phyloP scores from a whole-genome alignment of 164 flowering plant species.

The Stephania cephalantha region DNA sequence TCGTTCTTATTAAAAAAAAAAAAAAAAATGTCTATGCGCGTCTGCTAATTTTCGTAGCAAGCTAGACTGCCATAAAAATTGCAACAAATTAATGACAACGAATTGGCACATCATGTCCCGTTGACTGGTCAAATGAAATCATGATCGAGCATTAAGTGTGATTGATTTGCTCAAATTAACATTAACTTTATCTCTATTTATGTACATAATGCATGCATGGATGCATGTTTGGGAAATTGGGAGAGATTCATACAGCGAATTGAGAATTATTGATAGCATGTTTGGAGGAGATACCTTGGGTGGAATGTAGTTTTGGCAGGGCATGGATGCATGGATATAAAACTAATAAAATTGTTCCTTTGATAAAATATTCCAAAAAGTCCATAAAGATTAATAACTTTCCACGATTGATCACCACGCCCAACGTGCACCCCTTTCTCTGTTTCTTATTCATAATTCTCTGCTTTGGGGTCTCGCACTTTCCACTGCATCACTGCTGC shows the following conservation, averaged over 20 bases:
- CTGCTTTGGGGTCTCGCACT: background rate
- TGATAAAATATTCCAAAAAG: background rate
- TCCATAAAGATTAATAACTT: background rate
- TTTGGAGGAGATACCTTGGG: background rate
- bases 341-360: background rate
- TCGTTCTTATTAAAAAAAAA: no score
- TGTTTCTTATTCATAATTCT: background rate
- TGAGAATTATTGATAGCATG: background rate
- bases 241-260: background rate
- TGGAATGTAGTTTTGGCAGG: background rate
- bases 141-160: no score
- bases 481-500: background rate
- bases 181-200: no score
- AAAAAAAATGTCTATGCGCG: no score
- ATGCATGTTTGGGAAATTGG: no score
- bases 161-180: no score
- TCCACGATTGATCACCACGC: background rate
- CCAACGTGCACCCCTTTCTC: background rate
- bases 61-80: no score
- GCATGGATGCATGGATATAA: background rate
- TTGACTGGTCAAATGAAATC: no score
- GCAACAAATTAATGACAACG: no score
- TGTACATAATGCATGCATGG: no score
- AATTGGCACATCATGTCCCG: no score
- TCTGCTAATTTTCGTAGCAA: no score